Conservation (phyloP, 225 moss, liverwort and hornwort genomes). For the Bryum argenteum region DNA sequence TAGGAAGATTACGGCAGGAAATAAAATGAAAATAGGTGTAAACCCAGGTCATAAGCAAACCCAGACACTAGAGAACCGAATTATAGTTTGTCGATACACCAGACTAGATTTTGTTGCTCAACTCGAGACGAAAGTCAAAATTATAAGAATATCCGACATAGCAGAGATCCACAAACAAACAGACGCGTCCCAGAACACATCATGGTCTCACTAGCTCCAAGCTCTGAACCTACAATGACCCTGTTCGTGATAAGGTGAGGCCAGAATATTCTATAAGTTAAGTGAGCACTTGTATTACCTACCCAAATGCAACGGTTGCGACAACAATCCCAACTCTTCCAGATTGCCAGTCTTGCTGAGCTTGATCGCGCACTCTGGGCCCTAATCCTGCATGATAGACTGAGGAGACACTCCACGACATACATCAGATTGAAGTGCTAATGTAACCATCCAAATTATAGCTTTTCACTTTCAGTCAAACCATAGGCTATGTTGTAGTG, state of each 20-base stretch:
- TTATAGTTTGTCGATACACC: neutral
- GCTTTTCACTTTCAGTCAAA: conserved; percentile 5
- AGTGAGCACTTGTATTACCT: conserved; percentile 23
- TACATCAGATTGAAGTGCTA: neutral
- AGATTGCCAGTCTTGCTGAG: conserved; percentile 65
- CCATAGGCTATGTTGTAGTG: conserved; percentile 3
- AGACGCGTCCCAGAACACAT: conserved; percentile 1
- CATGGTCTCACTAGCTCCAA: conserved; percentile 9
- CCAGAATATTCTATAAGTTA: neutral
- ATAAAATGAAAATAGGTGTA: neutral
- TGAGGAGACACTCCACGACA: conserved; percentile 13
- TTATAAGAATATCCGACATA: neutral
- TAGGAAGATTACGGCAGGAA: conserved; percentile 7
- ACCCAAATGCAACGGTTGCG: conserved; percentile 78
- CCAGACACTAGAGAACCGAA: conserved; percentile 9
- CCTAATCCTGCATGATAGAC: conserved; percentile 75
- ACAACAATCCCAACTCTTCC: conserved; percentile 69
- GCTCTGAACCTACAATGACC: conserved; percentile 1
- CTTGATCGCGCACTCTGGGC: conserved; percentile 50
- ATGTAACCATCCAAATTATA: neutral
- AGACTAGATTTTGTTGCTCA: conserved; percentile 10
- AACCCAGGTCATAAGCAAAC: neutral
- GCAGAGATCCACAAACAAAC: conserved; percentile 3
- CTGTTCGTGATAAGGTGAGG: neutral
- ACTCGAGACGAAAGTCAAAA: conserved; percentile 5